phyloP scores from a whole-genome alignment of 225 moss, liverwort and hornwort genomes.

The Bryum argenteum region DNA sequence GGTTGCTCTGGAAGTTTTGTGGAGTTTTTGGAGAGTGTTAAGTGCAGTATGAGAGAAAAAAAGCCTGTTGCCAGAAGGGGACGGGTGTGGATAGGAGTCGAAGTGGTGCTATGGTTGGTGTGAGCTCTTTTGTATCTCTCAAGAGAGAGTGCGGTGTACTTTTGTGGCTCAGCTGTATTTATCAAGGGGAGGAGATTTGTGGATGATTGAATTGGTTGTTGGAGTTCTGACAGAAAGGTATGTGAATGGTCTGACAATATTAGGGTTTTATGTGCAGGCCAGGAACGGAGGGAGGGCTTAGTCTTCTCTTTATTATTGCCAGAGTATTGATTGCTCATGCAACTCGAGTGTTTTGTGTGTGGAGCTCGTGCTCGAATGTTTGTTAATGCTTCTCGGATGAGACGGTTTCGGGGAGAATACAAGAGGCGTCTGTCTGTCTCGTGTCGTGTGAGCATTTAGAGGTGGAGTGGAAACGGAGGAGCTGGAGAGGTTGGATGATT shows the following conservation, averaged over 20 bases:
- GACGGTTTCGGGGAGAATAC: conserved; percentile 37
- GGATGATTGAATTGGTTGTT: conserved; percentile 28
- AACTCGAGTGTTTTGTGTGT: neutral
- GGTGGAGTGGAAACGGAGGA: conserved; percentile 6
- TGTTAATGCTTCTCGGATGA: conserved; percentile 6
- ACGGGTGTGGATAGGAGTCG: conserved; percentile 42
- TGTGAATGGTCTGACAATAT: conserved; percentile 30
- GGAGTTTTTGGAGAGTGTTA: conserved; percentile 28
- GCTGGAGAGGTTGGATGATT: conserved; percentile 23
- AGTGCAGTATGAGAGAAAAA: conserved; percentile 7
- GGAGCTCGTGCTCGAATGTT: conserved; percentile 18
- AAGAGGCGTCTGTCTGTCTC: conserved; percentile 22
- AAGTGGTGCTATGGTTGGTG: conserved; percentile 39
- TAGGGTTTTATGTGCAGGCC: conserved; percentile 49
- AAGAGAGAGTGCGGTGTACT: neutral
- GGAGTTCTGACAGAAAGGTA: conserved; percentile 26
- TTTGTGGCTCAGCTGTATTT: conserved; percentile 28
- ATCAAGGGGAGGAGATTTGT: conserved; percentile 7
- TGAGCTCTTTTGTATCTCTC: conserved; percentile 42
- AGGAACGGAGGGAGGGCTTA: conserved; percentile 28
- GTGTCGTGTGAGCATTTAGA: conserved; percentile 22
- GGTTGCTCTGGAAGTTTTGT: neutral
- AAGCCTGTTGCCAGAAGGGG: conserved; percentile 22
- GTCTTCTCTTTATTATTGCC: conserved; percentile 25
- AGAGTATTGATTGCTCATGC: conserved; percentile 22